Base-by-base conservation (phyloP, 768 basidiomycete species). In the Calocera cornea region DNA sequence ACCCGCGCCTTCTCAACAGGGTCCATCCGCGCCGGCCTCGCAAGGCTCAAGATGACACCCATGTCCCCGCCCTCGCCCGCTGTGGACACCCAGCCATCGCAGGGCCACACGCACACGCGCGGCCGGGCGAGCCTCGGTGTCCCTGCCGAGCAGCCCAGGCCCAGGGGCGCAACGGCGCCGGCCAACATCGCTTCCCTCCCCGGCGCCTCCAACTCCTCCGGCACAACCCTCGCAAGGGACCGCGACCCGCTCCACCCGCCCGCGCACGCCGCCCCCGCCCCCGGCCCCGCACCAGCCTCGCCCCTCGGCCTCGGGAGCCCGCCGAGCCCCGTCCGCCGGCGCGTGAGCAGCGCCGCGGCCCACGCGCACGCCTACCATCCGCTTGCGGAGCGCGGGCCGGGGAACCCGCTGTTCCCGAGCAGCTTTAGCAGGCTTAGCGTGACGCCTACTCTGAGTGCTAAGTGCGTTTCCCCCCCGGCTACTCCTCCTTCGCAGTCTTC, bases 371-470 rank as follows among this genome's bases (percentile, higher is more conserved):
- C 75, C 14, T 83, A 85, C 72, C 78, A 84, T 73, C 76, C 80
- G 1, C 77, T 83, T n/a, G 83, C 81, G 10, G 88, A 90, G 70
- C 81, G 89, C 3, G 80, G 79, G 0, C 85, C 87, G 1, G 91
- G 89, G 0, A 83, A 86, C 70, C 91, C 90, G 16, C 77, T 92
- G 7, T 95, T 95, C 78, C 89, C 89, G 1, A 87, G 84, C 70
- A 89, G 84, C 73, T 95, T 92, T 76, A 84, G 88, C 34, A 82
- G 83, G 66, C 75, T 92, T 69, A 82, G 83, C 29, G 71, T 82
- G 38, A 83, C 83, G 36, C 89, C 90, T 24, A 90, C 87, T 27
- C 76, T 91, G 71, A 75, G 77, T 16, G 83, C 82, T 19, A 84
- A 80, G 82, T 82, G 71, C 50, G 82, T 75, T n/a, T 41, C 65